Evolutionary conservation across 257 asterid species (phyloP).

Genomic region (Marsdenia floribunda): DNA sequence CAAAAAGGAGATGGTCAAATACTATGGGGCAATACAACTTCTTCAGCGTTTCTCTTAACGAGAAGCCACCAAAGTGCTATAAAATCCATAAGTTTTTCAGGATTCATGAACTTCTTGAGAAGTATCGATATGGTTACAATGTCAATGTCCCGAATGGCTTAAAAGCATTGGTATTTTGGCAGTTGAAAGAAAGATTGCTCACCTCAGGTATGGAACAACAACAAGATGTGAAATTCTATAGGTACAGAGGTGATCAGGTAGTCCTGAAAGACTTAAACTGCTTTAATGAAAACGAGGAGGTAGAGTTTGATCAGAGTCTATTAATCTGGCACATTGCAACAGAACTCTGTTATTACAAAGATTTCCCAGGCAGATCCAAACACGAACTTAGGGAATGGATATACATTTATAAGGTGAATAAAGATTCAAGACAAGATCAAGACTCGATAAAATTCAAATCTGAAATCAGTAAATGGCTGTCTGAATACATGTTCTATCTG

Average conservation of each 20-base stretch:
- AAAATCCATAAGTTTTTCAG: background rate
- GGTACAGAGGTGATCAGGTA: background rate
- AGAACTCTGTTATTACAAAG: conserved; percentile 18
- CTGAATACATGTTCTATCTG: conserved; percentile 29
- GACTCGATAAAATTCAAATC: background rate
- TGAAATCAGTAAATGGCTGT: conserved; percentile 20
- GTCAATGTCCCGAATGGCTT: background rate
- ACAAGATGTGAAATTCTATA: background rate
- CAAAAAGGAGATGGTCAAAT: conserved; percentile 29
- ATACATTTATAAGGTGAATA: background rate
- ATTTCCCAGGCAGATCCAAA: background rate
- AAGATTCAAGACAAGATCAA: background rate
- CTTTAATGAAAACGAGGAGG: background rate
- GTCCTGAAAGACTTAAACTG: too few relatives aligned
- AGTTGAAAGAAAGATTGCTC: background rate
- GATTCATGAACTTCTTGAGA: background rate
- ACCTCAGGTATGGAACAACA: background rate
- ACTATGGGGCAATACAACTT: conserved; percentile 31
- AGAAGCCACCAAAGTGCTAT: conserved; percentile 6
- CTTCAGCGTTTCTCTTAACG: conserved; percentile 12
- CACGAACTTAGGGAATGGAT: background rate
- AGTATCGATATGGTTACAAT: too few relatives aligned
- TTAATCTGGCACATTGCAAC: conserved; percentile 35
- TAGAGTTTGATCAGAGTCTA: conserved; percentile 29
- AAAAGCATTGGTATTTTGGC: background rate